phyloP scores from a whole-genome alignment of 805 yeast genomes.

The Jamesozyma piceae region DNA sequence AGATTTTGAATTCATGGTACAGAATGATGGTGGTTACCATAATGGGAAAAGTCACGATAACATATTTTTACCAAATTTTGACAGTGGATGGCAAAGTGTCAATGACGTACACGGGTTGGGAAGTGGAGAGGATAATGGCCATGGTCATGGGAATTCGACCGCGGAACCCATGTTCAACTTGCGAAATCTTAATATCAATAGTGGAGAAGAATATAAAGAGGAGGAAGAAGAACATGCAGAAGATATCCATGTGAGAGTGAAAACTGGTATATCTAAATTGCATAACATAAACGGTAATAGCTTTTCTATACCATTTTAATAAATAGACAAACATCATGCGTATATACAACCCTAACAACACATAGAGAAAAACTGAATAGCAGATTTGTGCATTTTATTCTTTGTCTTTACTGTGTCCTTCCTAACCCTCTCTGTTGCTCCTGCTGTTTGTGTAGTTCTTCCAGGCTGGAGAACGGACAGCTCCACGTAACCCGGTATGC shows the following conservation, averaged over 20 bases:
- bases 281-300: slow-evolving; percentile 35
- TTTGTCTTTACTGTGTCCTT: too few species aligned
- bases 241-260: slow-evolving; percentile 36
- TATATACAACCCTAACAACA: too few species aligned
- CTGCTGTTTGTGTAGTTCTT: too few species aligned
- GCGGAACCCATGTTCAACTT: background rate
- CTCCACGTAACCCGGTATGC: too few species aligned
- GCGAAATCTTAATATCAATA: background rate
- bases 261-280: slow-evolving; percentile 33
- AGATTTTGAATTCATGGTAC: background rate
- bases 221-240: slow-evolving; percentile 8
- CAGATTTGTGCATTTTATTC: too few species aligned
- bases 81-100: slow-evolving; percentile 26
- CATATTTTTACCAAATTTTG: slow-evolving; percentile 8
- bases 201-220: background rate
- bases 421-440: too few species aligned
- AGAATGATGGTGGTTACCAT: background rate
- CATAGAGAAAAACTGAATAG: too few species aligned
- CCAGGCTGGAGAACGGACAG: too few species aligned
- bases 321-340: too few species aligned
- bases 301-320: slow-evolving; percentile 15
- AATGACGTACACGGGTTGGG: slow-evolving; percentile 25
- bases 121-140: background rate
- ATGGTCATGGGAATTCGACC: background rate
- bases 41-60: background rate